These are phyloP conservation scores for Trifolium repens DNA, from an alignment of 306 rosid species.

Conservation along the genomic window DNA sequence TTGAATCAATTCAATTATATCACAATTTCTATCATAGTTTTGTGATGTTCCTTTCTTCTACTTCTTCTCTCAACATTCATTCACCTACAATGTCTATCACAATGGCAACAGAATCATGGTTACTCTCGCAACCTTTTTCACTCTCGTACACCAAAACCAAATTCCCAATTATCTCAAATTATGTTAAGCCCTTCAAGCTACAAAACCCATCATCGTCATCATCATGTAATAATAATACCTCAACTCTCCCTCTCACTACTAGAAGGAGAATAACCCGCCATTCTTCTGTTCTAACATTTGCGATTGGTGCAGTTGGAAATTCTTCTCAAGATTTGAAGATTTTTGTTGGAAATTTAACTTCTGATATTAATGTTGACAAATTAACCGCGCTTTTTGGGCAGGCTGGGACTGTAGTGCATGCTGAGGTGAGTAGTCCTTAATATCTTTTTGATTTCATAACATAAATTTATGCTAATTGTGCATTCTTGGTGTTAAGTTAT, in stretches of 20 bases:
- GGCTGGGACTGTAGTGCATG: conserved; percentile 80
- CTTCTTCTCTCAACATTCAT: too few species aligned
- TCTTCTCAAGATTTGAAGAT: conserved; percentile 69
- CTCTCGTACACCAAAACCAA: conserved; percentile 48
- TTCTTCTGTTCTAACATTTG: conserved; percentile 44
- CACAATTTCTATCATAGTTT: too few species aligned
- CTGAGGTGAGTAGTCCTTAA: conserved; percentile 61
- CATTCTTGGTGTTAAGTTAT: too few species aligned
- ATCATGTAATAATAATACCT: conserved; percentile 29
- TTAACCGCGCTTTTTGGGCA: conserved; percentile 74
- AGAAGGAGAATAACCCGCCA: conserved; percentile 37
- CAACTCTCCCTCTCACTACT: conserved; percentile 38
- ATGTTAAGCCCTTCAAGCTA: conserved; percentile 53
- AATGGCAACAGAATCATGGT: conserved; percentile 58
- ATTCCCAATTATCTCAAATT: conserved; percentile 46
- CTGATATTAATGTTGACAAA: conserved; percentile 67
- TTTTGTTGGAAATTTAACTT: conserved; percentile 51
- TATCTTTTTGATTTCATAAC: too few species aligned
- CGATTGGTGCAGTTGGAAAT: too few species aligned
- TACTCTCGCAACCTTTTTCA: conserved; percentile 59
- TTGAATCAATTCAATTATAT: too few species aligned
- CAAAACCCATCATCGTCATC: conserved; percentile 40
- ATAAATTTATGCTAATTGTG: too few species aligned
- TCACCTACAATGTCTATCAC: conserved; percentile 48
- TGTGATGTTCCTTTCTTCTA: too few species aligned